These are phyloP conservation scores for Aspergillus intermedius DNA, from an alignment of 2,329 filamentous ascomycete genomes.

Conservation along the genomic window DNA sequence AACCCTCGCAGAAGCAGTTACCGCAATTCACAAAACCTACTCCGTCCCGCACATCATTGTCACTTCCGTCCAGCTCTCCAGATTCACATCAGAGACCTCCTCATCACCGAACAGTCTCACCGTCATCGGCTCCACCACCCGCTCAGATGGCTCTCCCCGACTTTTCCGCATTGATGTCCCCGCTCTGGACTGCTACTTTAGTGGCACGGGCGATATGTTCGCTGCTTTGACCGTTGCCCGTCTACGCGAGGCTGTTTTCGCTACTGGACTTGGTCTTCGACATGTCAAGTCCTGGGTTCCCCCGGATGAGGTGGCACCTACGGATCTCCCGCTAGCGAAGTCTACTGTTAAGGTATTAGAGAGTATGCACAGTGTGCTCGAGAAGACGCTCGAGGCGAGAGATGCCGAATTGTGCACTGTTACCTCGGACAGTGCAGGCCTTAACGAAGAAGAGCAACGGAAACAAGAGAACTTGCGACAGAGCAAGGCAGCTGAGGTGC, in stretches of 20 bases:
- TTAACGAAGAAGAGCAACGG: slow-evolving; percentile 42
- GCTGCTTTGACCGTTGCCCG: slow-evolving; percentile 82
- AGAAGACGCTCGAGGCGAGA: slow-evolving; percentile 60
- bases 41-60: slow-evolving; percentile 83
- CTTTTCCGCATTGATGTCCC: slow-evolving; percentile 85
- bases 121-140: slow-evolving; percentile 69
- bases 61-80: slow-evolving; percentile 71
- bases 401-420: slow-evolving; percentile 53
- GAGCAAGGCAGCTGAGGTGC: slow-evolving; percentile 83
- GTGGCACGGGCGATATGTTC: slow-evolving; percentile 97
- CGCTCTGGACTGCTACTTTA: slow-evolving; percentile 86
- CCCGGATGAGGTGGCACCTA: slow-evolving; percentile 60
- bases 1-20: slow-evolving; percentile 67
- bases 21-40: slow-evolving; percentile 68
- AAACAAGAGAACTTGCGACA: slow-evolving; percentile 60
- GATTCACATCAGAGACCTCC: slow-evolving; percentile 38
- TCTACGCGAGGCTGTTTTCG: slow-evolving; percentile 71
- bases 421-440: slow-evolving; percentile 13
- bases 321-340: slow-evolving; percentile 72
- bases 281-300: slow-evolving; percentile 65
- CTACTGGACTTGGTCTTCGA: slow-evolving; percentile 42
- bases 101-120: slow-evolving; percentile 48
- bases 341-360: slow-evolving; percentile 82
- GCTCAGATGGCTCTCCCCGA: slow-evolving; percentile 59
- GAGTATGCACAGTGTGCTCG: slow-evolving; percentile 83